Evolutionary conservation across 495 filamentous ascomycete genomes (phyloP), one percentile per base, ranked within the genome.

Genomic region (Penicillium mononematosum): DNA sequence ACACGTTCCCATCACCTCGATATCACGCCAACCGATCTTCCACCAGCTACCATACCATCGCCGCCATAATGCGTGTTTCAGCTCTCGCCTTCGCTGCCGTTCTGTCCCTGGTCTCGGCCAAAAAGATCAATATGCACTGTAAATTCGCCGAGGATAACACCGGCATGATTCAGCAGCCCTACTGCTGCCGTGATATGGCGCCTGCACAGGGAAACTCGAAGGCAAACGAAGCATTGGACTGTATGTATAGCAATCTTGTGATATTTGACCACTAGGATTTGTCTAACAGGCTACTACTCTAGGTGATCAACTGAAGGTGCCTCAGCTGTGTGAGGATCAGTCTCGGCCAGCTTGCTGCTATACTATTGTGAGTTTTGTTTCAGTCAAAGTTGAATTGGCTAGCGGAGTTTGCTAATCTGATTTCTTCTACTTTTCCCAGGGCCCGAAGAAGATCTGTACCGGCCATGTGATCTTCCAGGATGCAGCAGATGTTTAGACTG

Each of bases 91-190:
- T 72, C 47, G 56, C 60, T 25, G 50, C 66, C 14, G 53, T 66
- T 16, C 20, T 70, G 19, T 50, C 64, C 34, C 39, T 71, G 52
- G 57, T 54, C 41, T 62, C 61, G 17, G 61, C 71, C 31, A 58
- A 62, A 11, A 58, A 59, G 53, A 64, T 64, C 56, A 70, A 67
- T 60, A 70, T 69, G 69, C 61, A 54, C 59, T 71, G 73, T 53
- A 56, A 63, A 16, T 69, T 75, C 54, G 70, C 72, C 1, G 49
- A 54, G 17, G 75, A 77, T 53, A 45, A 73, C 10, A 61, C 71
- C 1, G 67, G 67, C 32, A 66, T 75, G 61, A 25, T 74, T 29
- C 73, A 76, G 60, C 32, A 60, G 20, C 65, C 73, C 14, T 78
- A 64, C 62, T 78, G 75, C 62, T 78, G 75, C 52, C 69, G 70